Conservation (phyloP, 805 yeast species). For the Hagleromyces aurorensis region DNA sequence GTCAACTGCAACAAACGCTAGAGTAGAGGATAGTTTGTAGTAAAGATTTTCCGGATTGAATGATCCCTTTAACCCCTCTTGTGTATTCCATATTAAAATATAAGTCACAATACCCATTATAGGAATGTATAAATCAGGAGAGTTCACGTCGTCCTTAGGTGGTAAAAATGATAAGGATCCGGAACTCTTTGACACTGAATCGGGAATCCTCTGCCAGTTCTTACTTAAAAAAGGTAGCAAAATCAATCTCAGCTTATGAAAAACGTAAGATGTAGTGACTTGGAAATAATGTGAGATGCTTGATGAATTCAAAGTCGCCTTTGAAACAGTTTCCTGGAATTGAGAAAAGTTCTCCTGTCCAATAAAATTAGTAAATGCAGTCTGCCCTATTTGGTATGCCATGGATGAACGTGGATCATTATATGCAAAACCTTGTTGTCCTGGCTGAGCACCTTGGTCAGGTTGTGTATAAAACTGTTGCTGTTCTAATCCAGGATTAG, state of each 20-base stretch:
- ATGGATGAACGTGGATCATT: constrained; percentile 74
- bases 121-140: constrained; percentile 96
- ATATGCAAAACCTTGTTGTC: constrained; percentile 38
- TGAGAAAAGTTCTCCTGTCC: constrained; percentile 52
- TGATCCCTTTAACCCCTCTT: constrained; percentile 78
- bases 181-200: constrained; percentile 12
- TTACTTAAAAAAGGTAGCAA: constrained; percentile 77
- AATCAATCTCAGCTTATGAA: constrained; percentile 62
- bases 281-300: constrained; percentile 82
- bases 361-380: constrained; percentile 47
- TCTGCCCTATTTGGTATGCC: constrained; percentile 83
- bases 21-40: constrained; percentile 72
- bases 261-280: constrained; percentile 82
- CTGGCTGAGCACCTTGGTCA: constrained; percentile 34
- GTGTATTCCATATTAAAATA: constrained; percentile 71
- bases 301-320: constrained; percentile 32
- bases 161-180: constrained; percentile 34
- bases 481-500: too few relatives aligned
- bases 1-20: constrained; percentile 76
- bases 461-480: constrained; percentile 16
- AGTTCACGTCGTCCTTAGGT: constrained; percentile 82
- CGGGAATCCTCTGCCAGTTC: constrained; percentile 62
- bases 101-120: constrained; percentile 87
- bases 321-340: constrained; percentile 40
- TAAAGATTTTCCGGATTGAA: constrained; percentile 94